Evolutionary conservation across 768 basidiomycete genomes (phyloP).

Genomic region (Rhodotorula paludigena): DNA sequence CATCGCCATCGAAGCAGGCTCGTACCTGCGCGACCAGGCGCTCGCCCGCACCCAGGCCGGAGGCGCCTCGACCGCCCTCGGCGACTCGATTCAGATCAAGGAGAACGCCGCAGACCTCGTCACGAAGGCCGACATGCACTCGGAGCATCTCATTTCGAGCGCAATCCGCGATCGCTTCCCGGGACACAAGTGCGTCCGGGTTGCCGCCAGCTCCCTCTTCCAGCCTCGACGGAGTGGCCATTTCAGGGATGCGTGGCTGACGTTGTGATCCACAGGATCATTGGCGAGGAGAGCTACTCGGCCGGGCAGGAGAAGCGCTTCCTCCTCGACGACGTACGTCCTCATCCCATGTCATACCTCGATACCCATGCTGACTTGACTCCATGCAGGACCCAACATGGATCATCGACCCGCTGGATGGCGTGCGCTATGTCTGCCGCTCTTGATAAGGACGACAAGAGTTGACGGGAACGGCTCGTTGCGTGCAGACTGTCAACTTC

Average conservation of each 20-base stretch:
- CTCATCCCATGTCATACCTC: too few relatives aligned
- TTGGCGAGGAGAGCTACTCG: slow-evolving; percentile 42
- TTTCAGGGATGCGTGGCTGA: neutral
- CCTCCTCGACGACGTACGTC: slow-evolving; percentile 35
- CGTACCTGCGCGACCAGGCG: slow-evolving; percentile 39
- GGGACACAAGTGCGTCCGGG: slow-evolving; percentile 31
- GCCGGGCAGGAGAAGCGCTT: slow-evolving; percentile 42
- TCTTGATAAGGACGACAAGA: too few relatives aligned
- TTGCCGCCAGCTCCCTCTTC: neutral
- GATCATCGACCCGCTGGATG: slow-evolving; percentile 42
- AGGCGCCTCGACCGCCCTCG: slow-evolving; percentile 2
- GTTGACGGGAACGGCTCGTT: neutral
- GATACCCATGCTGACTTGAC: neutral
- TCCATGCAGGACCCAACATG: slow-evolving; percentile 35
- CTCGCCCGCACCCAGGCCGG: slow-evolving; percentile 27
- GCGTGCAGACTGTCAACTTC: slow-evolving; percentile 41
- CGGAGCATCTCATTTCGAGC: slow-evolving; percentile 34
- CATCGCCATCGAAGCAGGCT: slow-evolving; percentile 36
- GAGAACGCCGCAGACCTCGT: slow-evolving; percentile 37
- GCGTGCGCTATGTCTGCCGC: neutral
- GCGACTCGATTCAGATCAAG: slow-evolving; percentile 36
- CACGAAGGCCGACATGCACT: slow-evolving; percentile 30
- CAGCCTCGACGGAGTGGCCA: neutral
- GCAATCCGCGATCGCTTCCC: slow-evolving; percentile 35
- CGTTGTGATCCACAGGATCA: slow-evolving; percentile 27